Conservation (phyloP, 208 protist species). For the Herpetomonas samuelpessoai region DNA sequence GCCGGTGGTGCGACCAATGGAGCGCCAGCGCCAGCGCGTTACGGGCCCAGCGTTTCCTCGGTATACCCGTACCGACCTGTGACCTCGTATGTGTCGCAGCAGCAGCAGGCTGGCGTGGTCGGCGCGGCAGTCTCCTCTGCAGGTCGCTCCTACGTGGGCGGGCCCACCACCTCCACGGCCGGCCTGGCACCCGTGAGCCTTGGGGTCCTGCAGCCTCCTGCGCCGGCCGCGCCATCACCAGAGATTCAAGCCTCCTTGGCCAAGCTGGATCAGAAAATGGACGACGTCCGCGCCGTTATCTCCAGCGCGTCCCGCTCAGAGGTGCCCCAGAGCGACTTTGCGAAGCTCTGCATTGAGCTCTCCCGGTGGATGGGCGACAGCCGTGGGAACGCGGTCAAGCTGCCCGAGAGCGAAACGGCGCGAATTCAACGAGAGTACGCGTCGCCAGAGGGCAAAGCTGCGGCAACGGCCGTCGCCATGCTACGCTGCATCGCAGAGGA, state of each 20-base stretch:
- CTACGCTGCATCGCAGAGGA: conserved; percentile 26
- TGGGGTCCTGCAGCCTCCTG: no score
- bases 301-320: conserved; percentile 30
- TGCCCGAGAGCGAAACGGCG: conserved; percentile 36
- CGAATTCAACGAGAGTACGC: conserved; percentile 53
- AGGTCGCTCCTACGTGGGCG: not conserved
- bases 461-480: conserved; percentile 55
- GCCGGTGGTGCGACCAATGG: not conserved
- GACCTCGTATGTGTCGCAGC: not conserved
- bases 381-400: conserved; percentile 5
- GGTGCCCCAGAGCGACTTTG: conserved; percentile 61
- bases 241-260: conserved; percentile 33
- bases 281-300: conserved; percentile 32
- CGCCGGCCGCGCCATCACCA: conserved; percentile 5
- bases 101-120: not conserved
- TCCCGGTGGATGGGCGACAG: conserved; percentile 45
- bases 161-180: not conserved
- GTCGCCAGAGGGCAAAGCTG: conserved; percentile 64
- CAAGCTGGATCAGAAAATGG: conserved; percentile 37
- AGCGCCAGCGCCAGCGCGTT: not conserved
- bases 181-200: conserved; percentile 1
- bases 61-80: no score
- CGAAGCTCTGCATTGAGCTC: conserved; percentile 41
- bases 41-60: not conserved
- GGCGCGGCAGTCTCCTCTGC: conserved; percentile 3